Conservation (phyloP, 148 eudicot genomes). For the Simmondsia chinensis region DNA sequence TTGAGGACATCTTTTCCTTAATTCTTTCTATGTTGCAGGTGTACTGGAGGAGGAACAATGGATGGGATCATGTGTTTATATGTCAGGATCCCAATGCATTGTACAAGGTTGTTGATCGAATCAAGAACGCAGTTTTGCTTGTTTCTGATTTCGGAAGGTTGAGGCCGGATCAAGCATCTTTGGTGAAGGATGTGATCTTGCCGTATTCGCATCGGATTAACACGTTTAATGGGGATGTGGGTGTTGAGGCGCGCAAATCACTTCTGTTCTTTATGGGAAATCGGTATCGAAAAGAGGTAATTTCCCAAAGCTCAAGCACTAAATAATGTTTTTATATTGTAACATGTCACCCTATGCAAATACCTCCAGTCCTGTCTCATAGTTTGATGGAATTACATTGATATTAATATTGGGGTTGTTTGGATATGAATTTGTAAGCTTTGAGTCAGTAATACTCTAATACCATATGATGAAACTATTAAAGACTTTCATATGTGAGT, state of each 20-base stretch:
- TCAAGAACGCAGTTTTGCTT: conserved; percentile 66
- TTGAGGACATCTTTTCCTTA: too few relatives aligned
- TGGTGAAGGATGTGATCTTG: conserved; percentile 84
- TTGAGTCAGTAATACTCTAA: too few relatives aligned
- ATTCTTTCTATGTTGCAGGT: too few relatives aligned
- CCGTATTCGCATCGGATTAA: conserved; percentile 89
- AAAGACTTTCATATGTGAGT: too few relatives aligned
- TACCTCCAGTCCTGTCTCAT: too few relatives aligned
- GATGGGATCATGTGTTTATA: conserved; percentile 90
- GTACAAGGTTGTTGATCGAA: conserved; percentile 68
- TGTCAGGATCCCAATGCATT: conserved; percentile 95
- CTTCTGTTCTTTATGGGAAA: conserved; percentile 95
- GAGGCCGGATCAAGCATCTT: conserved; percentile 58
- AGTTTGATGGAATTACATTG: too few relatives aligned
- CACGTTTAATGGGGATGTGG: conserved; percentile 58
- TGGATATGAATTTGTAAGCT: too few relatives aligned
- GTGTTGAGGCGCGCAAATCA: conserved; percentile 57
- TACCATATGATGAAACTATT: too few relatives aligned
- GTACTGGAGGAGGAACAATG: conserved; percentile 92
- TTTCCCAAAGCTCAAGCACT: too few relatives aligned
- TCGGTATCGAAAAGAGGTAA: conserved; percentile 87
- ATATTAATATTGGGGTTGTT: too few relatives aligned
- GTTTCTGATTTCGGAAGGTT: conserved; percentile 98
- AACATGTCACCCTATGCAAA: too few relatives aligned
- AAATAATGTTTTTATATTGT: too few relatives aligned